Evolutionary conservation across 495 filamentous ascomycete genomes (phyloP).

Genomic region (Lindgomyces ingoldianus): DNA sequence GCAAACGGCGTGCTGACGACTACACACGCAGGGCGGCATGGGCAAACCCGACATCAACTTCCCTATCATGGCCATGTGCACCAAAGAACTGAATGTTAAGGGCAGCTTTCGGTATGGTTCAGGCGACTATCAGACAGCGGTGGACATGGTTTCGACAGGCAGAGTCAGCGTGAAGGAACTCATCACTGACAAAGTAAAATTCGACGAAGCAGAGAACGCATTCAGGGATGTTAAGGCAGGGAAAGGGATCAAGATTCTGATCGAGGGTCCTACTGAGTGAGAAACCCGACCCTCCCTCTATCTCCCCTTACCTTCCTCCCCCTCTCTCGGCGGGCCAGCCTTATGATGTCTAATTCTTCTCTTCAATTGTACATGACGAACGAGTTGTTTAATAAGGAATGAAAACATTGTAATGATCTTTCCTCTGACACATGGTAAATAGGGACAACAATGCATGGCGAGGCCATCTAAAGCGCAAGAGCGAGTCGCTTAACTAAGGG

Average conservation of each 20-base stretch:
- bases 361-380: neutral
- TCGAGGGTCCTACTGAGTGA: conserved; percentile 56
- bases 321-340: neutral
- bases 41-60: conserved; percentile 74
- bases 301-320: neutral
- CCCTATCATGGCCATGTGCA: conserved; percentile 77
- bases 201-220: conserved; percentile 72
- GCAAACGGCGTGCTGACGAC: neutral
- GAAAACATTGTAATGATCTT: neutral
- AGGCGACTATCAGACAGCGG: conserved; percentile 77
- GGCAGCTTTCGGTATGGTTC: conserved; percentile 82
- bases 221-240: conserved; percentile 76
- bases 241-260: conserved; percentile 82
- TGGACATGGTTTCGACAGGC: conserved; percentile 65
- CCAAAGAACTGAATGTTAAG: conserved; percentile 78
- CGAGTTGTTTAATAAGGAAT: neutral
- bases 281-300: conserved; percentile 51
- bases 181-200: conserved; percentile 67
- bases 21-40: conserved; percentile 56
- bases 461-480: conserved; percentile 26
- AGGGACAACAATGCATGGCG: neutral
- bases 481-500: conserved; percentile 5
- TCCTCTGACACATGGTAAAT: neutral
- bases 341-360: no score
- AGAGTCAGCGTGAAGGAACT: conserved; percentile 71